Conservation (phyloP, 139 green algal genomes). For the Tetradesmus obliquus region DNA sequence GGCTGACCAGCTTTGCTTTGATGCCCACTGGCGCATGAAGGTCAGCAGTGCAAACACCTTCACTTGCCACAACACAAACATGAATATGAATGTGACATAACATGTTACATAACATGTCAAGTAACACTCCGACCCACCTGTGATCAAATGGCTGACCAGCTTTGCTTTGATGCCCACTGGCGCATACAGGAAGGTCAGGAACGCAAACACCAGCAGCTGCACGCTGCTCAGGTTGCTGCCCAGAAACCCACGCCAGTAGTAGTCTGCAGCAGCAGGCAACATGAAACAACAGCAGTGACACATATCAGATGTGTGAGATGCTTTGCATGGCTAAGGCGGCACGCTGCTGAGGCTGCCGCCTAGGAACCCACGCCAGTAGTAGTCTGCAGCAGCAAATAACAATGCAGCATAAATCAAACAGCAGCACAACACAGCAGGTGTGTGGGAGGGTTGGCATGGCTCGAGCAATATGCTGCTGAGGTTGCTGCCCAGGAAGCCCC, state of each 20-base stretch:
- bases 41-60: constrained; percentile 90
- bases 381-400: background rate
- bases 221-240: constrained; percentile 77
- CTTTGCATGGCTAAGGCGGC: constrained; percentile 65
- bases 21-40: constrained; percentile 84
- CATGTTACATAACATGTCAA: background rate
- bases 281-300: background rate
- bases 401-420: no score
- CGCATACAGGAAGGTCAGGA: constrained; percentile 88
- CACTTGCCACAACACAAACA: constrained; percentile 66
- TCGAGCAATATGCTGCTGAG: constrained; percentile 83
- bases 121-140: constrained; percentile 34
- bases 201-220: constrained; percentile 93
- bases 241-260: constrained; percentile 94
- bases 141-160: constrained; percentile 88
- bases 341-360: constrained; percentile 75
- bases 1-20: constrained; percentile 81
- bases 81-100: background rate
- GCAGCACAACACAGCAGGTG: no score
- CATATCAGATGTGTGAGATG: background rate
- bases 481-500: constrained; percentile 90
- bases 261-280: background rate
- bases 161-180: constrained; percentile 80
- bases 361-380: constrained; percentile 93
- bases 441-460: no score